A percentile compares a stretch with the other conserved stretches of the same genome.
phyloP scores from a whole-genome alignment of 352 stramenopile genomes.

The Globisporangium okanoganense region DNA sequence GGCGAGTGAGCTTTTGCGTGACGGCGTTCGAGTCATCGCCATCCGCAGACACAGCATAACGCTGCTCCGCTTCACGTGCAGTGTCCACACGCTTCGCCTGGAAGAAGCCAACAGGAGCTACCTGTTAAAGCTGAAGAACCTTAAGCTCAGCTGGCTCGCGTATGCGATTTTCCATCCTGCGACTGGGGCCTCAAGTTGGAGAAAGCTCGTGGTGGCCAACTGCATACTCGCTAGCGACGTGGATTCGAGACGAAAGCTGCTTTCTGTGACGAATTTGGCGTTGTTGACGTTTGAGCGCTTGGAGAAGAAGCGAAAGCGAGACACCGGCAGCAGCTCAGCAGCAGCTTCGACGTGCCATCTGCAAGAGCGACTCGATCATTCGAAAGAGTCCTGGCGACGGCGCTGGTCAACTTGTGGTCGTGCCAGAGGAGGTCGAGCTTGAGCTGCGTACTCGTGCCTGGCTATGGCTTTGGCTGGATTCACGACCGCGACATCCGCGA shows the following conservation, averaged over 20 bases:
- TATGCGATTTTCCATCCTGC: slow-evolving; percentile 7
- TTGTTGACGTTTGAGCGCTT: neutral
- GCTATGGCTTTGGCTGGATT: slow-evolving; percentile 8
- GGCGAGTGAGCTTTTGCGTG: too few species aligned
- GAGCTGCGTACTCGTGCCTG: slow-evolving; percentile 7
- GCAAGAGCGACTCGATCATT: neutral
- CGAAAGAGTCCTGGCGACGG: neutral
- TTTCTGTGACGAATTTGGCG: neutral
- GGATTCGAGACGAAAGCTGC: neutral
- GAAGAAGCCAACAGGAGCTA: neutral
- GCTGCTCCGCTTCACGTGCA: too few species aligned
- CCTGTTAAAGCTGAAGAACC: slow-evolving; percentile 5
- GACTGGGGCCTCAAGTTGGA: slow-evolving; percentile 3
- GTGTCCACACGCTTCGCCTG: neutral
- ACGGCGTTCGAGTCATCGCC: too few species aligned
- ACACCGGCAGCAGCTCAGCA: neutral
- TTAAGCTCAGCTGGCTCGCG: slow-evolving; percentile 9
- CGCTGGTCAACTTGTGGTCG: neutral
- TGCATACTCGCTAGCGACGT: slow-evolving; percentile 1
- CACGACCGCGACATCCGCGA: neutral
- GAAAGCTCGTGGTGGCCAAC: slow-evolving; percentile 7
- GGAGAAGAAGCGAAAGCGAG: slow-evolving; percentile 9
- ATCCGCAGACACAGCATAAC: too few species aligned
- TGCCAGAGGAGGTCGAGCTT: neutral
- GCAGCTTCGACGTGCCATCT: neutral